Percentiles rank a stretch among this genome's conserved stretches.
phyloP scores from a whole-genome alignment of 257 asterid species.

The Lycium ferocissimum region DNA sequence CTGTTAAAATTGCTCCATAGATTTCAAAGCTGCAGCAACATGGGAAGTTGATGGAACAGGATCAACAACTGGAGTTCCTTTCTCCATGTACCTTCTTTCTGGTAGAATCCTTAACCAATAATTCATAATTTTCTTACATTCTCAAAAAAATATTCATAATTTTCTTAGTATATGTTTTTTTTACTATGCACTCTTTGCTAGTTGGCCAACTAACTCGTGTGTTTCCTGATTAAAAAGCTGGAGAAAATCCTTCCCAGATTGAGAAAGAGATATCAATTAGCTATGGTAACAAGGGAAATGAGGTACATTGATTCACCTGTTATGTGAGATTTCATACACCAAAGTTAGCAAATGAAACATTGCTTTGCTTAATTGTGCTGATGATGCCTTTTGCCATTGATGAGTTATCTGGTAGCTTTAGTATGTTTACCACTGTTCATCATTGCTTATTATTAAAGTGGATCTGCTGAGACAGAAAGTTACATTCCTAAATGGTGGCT shows the following conservation, averaged over 20 bases:
- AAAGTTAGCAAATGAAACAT: neutral
- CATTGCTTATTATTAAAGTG: neutral
- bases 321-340: conserved; percentile 26
- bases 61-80: conserved; percentile 65
- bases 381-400: neutral
- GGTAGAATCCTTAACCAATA: conserved; percentile 47
- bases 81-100: conserved; percentile 88
- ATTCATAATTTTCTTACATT: neutral
- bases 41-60: conserved; percentile 96
- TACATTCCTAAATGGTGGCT: neutral
- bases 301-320: conserved; percentile 55
- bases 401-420: neutral
- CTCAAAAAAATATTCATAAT: too few species aligned
- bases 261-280: conserved; percentile 86
- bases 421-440: neutral
- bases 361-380: neutral
- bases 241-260: conserved; percentile 46
- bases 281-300: conserved; percentile 96
- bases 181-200: neutral
- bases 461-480: conserved; percentile 5
- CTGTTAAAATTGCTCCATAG: conserved; percentile 47
- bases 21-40: conserved; percentile 72
- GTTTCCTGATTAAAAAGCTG: conserved; percentile 51
- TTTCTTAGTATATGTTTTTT: too few species aligned
- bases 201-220: conserved; percentile 33